Evolutionary conservation across 371 early-diverging fungal genomes (phyloP), one percentile per base, ranked within the genome.

Genomic region (Globomyces sp.): DNA sequence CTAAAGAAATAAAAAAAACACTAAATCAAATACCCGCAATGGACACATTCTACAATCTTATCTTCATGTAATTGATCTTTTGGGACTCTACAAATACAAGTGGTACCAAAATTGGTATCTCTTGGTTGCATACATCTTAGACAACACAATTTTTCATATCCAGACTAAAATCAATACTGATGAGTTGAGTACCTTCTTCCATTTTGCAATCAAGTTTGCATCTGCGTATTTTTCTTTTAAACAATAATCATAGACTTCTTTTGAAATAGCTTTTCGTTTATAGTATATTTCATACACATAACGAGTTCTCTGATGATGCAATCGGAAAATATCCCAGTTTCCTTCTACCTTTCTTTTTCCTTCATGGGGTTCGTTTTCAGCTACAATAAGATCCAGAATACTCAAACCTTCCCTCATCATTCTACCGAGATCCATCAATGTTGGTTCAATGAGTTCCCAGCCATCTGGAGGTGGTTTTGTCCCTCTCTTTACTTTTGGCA

Each of bases 91-190:
- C 99, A 99, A 5, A 97, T 90, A 77, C 99, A 99, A 5, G 95
- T 90, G 4, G 96, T 98, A 37, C 97, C 98, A 81, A 92, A 94
- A 76, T 96, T 98, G 41, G 96, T 98, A 72, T 99, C 99, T 67
- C 87, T 87, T 46, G 97, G 90, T 70, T 99, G 99, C 58, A 99
- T 92, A 76, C 99, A 99, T 57, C 94, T 84, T 64, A 98, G 73
- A 74, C 99, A 99, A 76, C 99, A 99, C 57, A 99, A 83, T 68
- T 94, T 93, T 74, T 99, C 99, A 75, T 93, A 99, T 34, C 99
- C 99, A 59, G 88, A 86, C 90, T 93, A 75, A 39, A 57, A 4
- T 48, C 10, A 48, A n/a, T 34, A 39, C 40, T 44, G 46, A 42
- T 6, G 10, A 36, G 5, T 11, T 50, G n/a, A 58, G 50, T 77